Base-by-base conservation (phyloP, 352 stramenopile species). In the Globisporangium parvum region DNA sequence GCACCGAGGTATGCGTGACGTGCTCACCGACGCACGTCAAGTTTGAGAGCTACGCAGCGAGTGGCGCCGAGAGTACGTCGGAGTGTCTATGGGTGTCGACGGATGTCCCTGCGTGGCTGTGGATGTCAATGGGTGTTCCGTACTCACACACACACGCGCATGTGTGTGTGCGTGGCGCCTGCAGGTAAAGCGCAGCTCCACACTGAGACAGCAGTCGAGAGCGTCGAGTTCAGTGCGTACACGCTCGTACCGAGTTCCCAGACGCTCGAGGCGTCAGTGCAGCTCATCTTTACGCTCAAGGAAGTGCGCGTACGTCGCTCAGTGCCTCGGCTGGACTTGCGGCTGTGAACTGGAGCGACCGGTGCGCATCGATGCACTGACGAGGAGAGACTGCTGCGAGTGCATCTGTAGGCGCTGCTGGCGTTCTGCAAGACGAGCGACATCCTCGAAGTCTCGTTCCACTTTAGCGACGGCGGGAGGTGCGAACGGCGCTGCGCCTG, bases 221-320 rank as follows among this genome's bases (percentile, higher is more conserved):
- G 67, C 53, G 56, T 69, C 35, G 85, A 94, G 57, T 91, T 94
- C 51, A 81, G 65, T 45, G 80, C 85, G 55, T 94, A 89, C 55
- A 61, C 73, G 51, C 60, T 94, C 39, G 60, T 70, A 4, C 74
- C 76, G 8, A 55, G 51, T 6, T 65, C 56, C 0, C 54, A 67
- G 20, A 60, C 59, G 10, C 67, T 77, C n/a, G 73, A 87, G 21
- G 63, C 75, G 11, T 70, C 73, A 0, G 67, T 85, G n/a, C 78
- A 94, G 60, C 63, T 94, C 20, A 86, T 93, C 40, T 94, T 91
- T 47, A 88, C 80, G 47, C 75, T 91, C 46, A 93, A 89, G 47
- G 85, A 94, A 65, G 72, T 93, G 18, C 72, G 75, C 57, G 81
- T 89, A 52, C 41, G 59, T 53, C 24, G 31, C n/a, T n/a, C n/a